phyloP scores from a whole-genome alignment of 2,329 filamentous ascomycete genomes.

The Colletotrichum costaricense region DNA sequence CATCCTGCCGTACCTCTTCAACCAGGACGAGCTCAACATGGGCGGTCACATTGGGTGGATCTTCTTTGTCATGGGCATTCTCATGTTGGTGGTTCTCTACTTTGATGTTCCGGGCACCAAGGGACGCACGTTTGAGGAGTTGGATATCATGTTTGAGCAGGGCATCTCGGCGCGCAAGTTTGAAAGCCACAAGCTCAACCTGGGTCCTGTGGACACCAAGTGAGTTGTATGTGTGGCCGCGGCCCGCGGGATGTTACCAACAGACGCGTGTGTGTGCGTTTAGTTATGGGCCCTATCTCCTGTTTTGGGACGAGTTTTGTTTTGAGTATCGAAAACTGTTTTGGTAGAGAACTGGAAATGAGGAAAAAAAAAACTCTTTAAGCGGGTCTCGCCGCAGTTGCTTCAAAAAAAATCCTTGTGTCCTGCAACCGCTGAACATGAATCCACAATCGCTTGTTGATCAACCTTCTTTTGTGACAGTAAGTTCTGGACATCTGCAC shows the following conservation, averaged over 20 bases:
- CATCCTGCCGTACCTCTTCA: conserved; percentile 43
- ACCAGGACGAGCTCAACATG: conserved; percentile 46
- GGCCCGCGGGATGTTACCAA: neutral
- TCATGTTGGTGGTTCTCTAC: conserved; percentile 42
- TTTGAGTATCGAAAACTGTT: conserved; percentile 5
- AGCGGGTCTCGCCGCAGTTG: conserved; percentile 9
- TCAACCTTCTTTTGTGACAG: neutral
- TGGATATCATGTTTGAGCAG: conserved; percentile 43
- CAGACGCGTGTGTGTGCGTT: neutral
- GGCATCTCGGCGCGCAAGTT: conserved; percentile 31
- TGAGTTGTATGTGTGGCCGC: neutral
- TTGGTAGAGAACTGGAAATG: neutral
- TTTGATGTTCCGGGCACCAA: conserved; percentile 45
- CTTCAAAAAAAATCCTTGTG: neutral
- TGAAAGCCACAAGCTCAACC: conserved; percentile 25
- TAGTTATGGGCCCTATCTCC: neutral
- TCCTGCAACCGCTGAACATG: neutral
- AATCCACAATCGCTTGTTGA: neutral
- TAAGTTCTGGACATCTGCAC: neutral
- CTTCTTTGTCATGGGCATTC: conserved; percentile 46
- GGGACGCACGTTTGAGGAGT: conserved; percentile 44
- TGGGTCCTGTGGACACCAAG: conserved; percentile 21
- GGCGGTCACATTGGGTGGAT: conserved; percentile 55
- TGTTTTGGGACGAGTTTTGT: conserved; percentile 2
- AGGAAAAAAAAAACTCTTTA: neutral